Conservation (phyloP, 1,284 basidiomycete genomes). For the Austropuccinia psidii region DNA sequence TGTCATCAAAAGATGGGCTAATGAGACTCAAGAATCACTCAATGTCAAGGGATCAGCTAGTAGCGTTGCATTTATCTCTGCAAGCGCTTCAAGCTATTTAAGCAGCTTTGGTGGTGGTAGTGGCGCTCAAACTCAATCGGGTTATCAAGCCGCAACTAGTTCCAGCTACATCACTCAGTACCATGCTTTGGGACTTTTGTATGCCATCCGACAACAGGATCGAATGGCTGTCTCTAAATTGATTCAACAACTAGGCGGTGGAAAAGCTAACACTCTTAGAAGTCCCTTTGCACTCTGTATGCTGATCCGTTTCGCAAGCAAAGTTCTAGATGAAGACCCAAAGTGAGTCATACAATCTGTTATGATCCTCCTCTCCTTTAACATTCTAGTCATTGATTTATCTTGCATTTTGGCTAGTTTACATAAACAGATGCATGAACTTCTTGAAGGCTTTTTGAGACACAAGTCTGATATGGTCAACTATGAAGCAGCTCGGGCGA, state of each 20-base stretch:
- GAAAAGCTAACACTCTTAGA: conserved; percentile 71
- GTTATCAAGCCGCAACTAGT: conserved; percentile 71
- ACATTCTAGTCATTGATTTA: not conserved
- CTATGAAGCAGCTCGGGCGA: conserved; percentile 92
- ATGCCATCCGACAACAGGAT: conserved; percentile 92
- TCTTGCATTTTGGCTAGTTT: conserved; percentile 54
- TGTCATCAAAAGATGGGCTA: conserved; percentile 95
- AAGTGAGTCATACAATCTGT: conserved; percentile 59
- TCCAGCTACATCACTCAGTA: conserved; percentile 94
- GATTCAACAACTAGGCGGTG: conserved; percentile 85
- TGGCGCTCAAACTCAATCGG: conserved; percentile 43
- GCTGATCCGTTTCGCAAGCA: conserved; percentile 94
- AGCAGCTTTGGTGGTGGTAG: conserved; percentile 51
- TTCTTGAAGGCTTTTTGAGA: conserved; percentile 87
- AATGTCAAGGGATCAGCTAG: conserved; percentile 59
- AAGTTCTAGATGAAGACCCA: conserved; percentile 96
- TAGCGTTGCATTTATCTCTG: conserved; percentile 42
- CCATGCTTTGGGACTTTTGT: conserved; percentile 88
- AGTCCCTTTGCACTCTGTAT: conserved; percentile 99
- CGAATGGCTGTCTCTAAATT: conserved; percentile 99
- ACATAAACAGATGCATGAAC: conserved; percentile 84
- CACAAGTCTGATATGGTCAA: conserved; percentile 99
- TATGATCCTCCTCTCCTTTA: not conserved
- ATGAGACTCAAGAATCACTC: conserved; percentile 95
- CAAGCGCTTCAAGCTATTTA: conserved; percentile 62